Evolutionary conservation across 1,284 basidiomycete genomes (phyloP).

Genomic region (Melanopsichium pennsylvanicum): DNA sequence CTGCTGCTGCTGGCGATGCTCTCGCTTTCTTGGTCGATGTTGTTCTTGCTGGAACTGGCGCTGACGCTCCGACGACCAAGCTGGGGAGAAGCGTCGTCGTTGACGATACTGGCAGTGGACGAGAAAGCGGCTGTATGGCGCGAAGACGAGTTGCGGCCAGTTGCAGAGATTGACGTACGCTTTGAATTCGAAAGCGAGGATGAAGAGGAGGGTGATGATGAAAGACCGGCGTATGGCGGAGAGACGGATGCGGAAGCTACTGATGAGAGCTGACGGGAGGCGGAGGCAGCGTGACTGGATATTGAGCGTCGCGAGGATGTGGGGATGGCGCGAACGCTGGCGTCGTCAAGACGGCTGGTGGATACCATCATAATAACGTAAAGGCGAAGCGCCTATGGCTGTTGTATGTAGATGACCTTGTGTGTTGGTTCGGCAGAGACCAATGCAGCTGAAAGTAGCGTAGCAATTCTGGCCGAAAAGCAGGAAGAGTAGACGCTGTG

Average conservation of each 20-base stretch:
- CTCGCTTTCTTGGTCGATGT: not conserved
- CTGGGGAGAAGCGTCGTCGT: not conserved
- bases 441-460: constrained; percentile 1
- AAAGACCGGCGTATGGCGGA: constrained; percentile 17
- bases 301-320: constrained; percentile 28
- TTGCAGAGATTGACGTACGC: constrained; percentile 9
- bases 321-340: not conserved
- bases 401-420: too few relatives aligned
- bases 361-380: constrained; percentile 8
- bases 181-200: not conserved
- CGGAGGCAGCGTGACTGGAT: constrained; percentile 34
- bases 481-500: constrained; percentile 4
- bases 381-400: not conserved
- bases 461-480: not conserved
- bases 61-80: constrained; percentile 2
- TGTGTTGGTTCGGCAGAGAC: too few relatives aligned
- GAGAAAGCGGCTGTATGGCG: constrained; percentile 3
- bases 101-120: not conserved
- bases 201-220: constrained; percentile 15
- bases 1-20: not conserved
- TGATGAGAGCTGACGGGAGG: constrained; percentile 10
- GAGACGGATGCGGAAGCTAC: constrained; percentile 12
- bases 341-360: constrained; percentile 2
- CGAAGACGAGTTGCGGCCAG: constrained; percentile 1
- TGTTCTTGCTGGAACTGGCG: constrained; percentile 1